Base-by-base conservation (phyloP, 1,284 basidiomycete genomes). In the Cutaneotrichosporon sp. region DNA sequence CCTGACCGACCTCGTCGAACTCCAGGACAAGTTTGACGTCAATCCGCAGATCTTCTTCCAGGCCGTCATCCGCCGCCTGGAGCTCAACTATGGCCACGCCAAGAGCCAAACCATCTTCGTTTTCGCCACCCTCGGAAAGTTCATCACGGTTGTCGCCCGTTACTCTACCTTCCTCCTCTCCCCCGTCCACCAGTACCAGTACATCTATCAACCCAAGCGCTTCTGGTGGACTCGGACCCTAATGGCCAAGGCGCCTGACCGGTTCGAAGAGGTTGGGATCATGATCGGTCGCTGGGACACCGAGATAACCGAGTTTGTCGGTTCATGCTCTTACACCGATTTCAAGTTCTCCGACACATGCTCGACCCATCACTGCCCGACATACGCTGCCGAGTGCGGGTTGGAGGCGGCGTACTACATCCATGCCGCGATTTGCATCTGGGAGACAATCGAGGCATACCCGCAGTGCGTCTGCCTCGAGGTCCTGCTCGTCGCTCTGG, bases 381-480 rank as follows among this genome's bases (percentile, higher is more conserved):
- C 22, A 10, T 42, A 42, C 38, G 42, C 7, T 26, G 22, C 38
- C 14, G 21, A 42, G 21, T 21, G 26, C 21, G 36, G 55, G 1
- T 6, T 22, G 22, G 38, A 56, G 14, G 51, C 11, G 18, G 34
- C 55, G 21, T 56, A 16, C 38, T 56, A 42, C 14, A 7, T 56
- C 22, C 14, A 40, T 38, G 21, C 22, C 10, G 21, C 38, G 7
- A 40, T 56, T 11, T 14, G 14, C 22, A 21, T 56, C 38, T 30
- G 36, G 36, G 22, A 46, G 13, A 36, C 38, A 1, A 18, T 40
- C 21, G 36, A 56, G 36, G n/a, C 38, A 18, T 56, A 42, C 22
- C 55, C 55, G 14, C 55, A 56, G 21, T 56, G 55, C 34, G 55
- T 56, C 21, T 56, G 55, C 38, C 18, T 56, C 55, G 38, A 56